phyloP scores from a whole-genome alignment of 2,329 filamentous ascomycete species.

The Sclerotinia glacialis region DNA sequence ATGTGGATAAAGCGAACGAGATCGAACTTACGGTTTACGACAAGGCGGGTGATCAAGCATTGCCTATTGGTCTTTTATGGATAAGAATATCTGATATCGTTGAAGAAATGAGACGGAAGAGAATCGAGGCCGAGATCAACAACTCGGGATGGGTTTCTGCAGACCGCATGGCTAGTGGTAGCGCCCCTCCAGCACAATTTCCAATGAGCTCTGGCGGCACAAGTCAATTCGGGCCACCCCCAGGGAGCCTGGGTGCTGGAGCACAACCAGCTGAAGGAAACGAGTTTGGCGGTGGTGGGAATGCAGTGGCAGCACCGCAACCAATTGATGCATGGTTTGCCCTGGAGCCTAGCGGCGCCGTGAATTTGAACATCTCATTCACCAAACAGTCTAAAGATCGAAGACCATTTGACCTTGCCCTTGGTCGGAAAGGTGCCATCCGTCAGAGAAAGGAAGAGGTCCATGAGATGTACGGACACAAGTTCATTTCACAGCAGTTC shows the following conservation, averaged over 20 bases:
- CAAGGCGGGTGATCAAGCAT: slow-evolving; percentile 83
- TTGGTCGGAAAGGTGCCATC: slow-evolving; percentile 92
- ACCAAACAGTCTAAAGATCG: slow-evolving; percentile 85
- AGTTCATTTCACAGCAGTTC: slow-evolving; percentile 97
- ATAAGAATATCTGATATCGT: slow-evolving; percentile 95
- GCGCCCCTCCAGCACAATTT: slow-evolving; percentile 53
- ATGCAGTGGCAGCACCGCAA: slow-evolving; percentile 43
- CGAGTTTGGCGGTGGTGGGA: slow-evolving; percentile 38
- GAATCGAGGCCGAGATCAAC: slow-evolving; percentile 93
- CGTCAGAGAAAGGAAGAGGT: slow-evolving; percentile 97
- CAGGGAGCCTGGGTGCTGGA: slow-evolving; percentile 41
- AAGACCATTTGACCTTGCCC: slow-evolving; percentile 79
- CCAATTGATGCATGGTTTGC: slow-evolving; percentile 96
- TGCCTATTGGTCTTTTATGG: slow-evolving; percentile 95
- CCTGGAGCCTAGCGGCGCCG: slow-evolving; percentile 87
- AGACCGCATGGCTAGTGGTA: slow-evolving; percentile 78
- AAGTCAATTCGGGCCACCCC: slow-evolving; percentile 47
- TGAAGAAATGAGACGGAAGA: slow-evolving; percentile 95
- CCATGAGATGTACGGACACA: slow-evolving; percentile 98
- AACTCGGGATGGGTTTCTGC: slow-evolving; percentile 95
- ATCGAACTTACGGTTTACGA: slow-evolving; percentile 98
- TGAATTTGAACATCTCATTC: slow-evolving; percentile 89
- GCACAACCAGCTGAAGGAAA: slow-evolving; percentile 24
- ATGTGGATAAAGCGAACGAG: slow-evolving; percentile 98
- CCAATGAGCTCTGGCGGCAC: slow-evolving; percentile 52